Conservation (phyloP, 441 rosid genomes). For the Corymbia calophylla region DNA sequence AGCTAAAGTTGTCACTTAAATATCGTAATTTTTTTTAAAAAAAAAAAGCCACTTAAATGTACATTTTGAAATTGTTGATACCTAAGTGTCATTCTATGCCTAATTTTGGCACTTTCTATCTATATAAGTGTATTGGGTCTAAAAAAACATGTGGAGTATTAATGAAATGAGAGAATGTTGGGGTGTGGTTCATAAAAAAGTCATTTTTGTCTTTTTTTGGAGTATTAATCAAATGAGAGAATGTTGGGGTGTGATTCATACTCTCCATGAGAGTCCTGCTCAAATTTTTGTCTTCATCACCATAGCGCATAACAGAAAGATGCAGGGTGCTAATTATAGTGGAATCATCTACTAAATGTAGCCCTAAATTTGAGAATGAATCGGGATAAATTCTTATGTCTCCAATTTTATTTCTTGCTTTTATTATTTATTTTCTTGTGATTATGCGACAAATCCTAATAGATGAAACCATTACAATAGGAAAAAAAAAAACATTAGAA, state of each 20-base stretch:
- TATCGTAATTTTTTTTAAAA: too few relatives aligned
- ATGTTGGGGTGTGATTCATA: not conserved
- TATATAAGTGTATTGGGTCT: not conserved
- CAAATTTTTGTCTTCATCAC: not conserved
- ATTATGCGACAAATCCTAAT: not conserved
- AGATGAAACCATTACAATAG: too few relatives aligned
- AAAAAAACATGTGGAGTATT: not conserved
- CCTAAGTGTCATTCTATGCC: too few relatives aligned
- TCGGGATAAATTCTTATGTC: not conserved
- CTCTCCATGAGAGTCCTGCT: not conserved
- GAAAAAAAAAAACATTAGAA: too few relatives aligned
- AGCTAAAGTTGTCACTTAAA: too few relatives aligned
- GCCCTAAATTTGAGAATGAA: too few relatives aligned
- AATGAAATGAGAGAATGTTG: not conserved
- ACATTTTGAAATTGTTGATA: too few relatives aligned
- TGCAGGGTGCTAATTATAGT: not conserved
- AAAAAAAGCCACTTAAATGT: too few relatives aligned
- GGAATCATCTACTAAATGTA: not conserved
- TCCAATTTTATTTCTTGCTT: too few relatives aligned
- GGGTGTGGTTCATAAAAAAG: too few relatives aligned
- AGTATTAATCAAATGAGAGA: not conserved
- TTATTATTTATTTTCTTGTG: not conserved
- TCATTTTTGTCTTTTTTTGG: too few relatives aligned
- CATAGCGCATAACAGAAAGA: accelerated
- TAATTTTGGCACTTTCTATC: too few relatives aligned